Conservation (phyloP, 352 stramenopile species). For the Phytophthora quininea region DNA sequence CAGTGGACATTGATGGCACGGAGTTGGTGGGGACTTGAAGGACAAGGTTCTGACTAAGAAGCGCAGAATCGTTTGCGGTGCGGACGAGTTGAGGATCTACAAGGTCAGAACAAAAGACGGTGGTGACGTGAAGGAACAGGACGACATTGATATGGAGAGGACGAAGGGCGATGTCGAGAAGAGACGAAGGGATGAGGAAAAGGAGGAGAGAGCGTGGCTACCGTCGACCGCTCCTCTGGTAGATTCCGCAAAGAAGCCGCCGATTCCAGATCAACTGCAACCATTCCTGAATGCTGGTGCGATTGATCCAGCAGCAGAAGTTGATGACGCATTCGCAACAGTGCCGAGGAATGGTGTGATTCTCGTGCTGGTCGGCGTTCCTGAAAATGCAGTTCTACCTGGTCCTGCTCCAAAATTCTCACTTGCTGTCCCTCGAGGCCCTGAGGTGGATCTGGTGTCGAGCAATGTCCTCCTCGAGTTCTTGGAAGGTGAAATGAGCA, state of each 20-base stretch:
- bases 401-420: background rate
- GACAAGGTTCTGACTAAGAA: too few relatives aligned
- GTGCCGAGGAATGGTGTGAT: background rate
- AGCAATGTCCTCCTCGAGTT: background rate
- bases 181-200: too few relatives aligned
- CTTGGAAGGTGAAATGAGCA: conserved; percentile 13
- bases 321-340: background rate
- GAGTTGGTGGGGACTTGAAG: background rate
- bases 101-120: background rate
- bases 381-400: background rate
- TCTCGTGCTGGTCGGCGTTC: conserved; percentile 28
- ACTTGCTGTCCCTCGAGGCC: conserved; percentile 15
- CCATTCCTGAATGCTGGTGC: too few relatives aligned
- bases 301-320: background rate
- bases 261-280: too few relatives aligned
- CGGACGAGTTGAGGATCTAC: background rate
- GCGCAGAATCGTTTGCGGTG: background rate
- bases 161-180: too few relatives aligned
- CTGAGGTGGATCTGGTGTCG: conserved; percentile 25
- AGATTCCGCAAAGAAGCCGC: background rate
- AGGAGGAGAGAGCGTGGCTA: background rate
- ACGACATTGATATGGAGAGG: too few relatives aligned
- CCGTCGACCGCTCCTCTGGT: background rate
- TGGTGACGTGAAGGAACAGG: background rate
- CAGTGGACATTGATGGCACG: background rate